Evolutionary conservation across 2,329 filamentous ascomycete species (phyloP).

Genomic region (Cadophora gregata): DNA sequence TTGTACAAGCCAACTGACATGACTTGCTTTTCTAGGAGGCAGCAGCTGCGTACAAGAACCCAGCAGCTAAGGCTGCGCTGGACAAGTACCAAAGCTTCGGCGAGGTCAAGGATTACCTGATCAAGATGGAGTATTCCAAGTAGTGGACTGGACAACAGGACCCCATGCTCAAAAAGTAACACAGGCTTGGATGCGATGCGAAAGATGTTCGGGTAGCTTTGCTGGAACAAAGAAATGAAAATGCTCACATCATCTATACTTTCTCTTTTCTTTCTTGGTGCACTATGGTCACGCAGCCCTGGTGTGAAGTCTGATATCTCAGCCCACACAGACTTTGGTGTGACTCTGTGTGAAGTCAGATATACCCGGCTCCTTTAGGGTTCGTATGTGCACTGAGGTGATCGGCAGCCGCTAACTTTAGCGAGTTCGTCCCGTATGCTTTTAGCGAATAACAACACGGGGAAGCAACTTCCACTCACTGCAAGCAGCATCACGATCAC

Average conservation of each 20-base stretch:
- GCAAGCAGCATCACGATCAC: no score
- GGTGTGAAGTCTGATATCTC: no score
- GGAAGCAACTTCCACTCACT: no score
- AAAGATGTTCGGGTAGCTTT: neutral
- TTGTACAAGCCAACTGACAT: neutral
- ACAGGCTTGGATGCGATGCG: neutral
- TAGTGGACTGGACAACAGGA: neutral
- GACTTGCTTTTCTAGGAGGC: conserved; percentile 17
- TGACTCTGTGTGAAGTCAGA: no score
- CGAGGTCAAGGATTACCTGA: conserved; percentile 25
- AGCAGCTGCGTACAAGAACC: conserved; percentile 9
- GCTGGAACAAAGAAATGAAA: conserved; percentile 5
- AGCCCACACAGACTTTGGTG: no score
- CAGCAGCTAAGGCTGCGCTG: conserved; percentile 23
- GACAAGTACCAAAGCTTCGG: conserved; percentile 25
- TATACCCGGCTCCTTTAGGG: no score
- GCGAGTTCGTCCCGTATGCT: no score
- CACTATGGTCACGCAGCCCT: neutral
- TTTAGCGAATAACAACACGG: no score
- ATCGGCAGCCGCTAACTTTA: no score
- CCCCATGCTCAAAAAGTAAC: neutral
- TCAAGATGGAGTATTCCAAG: conserved; percentile 22
- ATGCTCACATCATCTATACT: neutral
- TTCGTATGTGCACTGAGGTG: no score
- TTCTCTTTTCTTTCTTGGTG: neutral